Evolutionary conservation across 2,329 filamentous ascomycete species (phyloP).

Genomic region (Microdochium trichocladiopsis): DNA sequence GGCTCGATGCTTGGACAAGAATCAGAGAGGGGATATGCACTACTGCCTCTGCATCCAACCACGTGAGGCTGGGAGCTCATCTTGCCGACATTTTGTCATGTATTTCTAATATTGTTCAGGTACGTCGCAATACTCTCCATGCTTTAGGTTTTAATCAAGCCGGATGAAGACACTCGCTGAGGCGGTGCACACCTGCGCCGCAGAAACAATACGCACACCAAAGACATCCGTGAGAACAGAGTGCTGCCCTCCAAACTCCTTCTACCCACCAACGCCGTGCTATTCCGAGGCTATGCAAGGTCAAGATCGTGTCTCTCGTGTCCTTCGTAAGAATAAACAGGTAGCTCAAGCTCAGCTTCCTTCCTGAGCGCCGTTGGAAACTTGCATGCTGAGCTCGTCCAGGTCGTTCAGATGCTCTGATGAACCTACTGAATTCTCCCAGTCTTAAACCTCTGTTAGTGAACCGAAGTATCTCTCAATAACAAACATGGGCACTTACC

Average conservation of each 20-base stretch:
- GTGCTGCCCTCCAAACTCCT: not conserved
- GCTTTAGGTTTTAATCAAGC: not conserved
- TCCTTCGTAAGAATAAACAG: not conserved
- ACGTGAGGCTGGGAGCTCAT: too few species aligned
- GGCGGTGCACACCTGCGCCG: not conserved
- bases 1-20: too few species aligned
- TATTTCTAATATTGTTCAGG: too few species aligned
- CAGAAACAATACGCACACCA: not conserved
- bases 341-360: conserved; percentile 14
- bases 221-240: not conserved
- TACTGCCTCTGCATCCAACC: too few species aligned
- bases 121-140: not conserved
- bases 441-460: conserved; percentile 28
- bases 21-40: too few species aligned
- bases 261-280: not conserved
- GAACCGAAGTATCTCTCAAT: not conserved
- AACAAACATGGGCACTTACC: conserved; percentile 35
- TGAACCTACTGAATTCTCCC: conserved; percentile 47
- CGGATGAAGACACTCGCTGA: not conserved
- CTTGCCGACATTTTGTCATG: too few species aligned
- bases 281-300: not conserved
- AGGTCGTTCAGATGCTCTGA: conserved; percentile 48
- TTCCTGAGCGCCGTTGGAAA: conserved; percentile 31
- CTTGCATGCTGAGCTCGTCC: conserved; percentile 35
- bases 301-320: not conserved